Percentiles rank a stretch among this genome's conserved stretches.
Conservation (phyloP, 2,329 filamentous ascomycete genomes). For the Hypoxylon sp. region DNA sequence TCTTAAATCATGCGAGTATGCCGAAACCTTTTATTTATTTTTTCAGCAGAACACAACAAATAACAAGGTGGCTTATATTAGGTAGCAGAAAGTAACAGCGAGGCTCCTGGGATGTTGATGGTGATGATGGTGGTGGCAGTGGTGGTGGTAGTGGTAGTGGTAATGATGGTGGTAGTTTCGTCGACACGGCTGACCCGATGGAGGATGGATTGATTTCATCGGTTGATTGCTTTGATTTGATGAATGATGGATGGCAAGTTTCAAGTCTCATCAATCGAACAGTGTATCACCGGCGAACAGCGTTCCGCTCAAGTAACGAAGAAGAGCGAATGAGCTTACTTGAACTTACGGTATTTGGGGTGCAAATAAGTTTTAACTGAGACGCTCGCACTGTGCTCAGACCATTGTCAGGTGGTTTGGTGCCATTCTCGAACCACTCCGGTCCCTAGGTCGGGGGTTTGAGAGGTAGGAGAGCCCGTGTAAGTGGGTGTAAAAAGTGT, state of each 20-base stretch:
- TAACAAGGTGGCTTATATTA: constrained; percentile 39
- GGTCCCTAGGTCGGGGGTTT: constrained; percentile 36
- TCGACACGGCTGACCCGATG: constrained; percentile 36
- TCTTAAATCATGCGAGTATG: constrained; percentile 35
- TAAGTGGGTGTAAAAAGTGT: constrained; percentile 35
- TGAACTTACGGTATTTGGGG: constrained; percentile 7
- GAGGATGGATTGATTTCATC: constrained; percentile 39
- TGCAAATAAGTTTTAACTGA: constrained; percentile 16
- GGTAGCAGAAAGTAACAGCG: constrained; percentile 35
- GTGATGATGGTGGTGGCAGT: constrained; percentile 11
- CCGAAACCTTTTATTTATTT: constrained; percentile 10
- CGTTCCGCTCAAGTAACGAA: constrained; percentile 31
- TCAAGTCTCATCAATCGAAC: constrained; percentile 24
- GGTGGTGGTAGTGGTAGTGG: not conserved
- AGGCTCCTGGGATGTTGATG: constrained; percentile 5
- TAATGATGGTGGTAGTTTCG: constrained; percentile 30
- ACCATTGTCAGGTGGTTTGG: constrained; percentile 46
- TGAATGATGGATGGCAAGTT: constrained; percentile 16
- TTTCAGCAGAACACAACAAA: constrained; percentile 29
- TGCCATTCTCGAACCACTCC: constrained; percentile 47
- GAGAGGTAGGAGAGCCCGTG: constrained; percentile 29
- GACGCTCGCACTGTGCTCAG: constrained; percentile 45
- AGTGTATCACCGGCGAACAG: constrained; percentile 43
- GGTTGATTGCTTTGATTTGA: constrained; percentile 31
- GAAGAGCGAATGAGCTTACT: constrained; percentile 27